phyloP scores from a whole-genome alignment of 768 basidiomycete species.

The Antrodiella citrinella region DNA sequence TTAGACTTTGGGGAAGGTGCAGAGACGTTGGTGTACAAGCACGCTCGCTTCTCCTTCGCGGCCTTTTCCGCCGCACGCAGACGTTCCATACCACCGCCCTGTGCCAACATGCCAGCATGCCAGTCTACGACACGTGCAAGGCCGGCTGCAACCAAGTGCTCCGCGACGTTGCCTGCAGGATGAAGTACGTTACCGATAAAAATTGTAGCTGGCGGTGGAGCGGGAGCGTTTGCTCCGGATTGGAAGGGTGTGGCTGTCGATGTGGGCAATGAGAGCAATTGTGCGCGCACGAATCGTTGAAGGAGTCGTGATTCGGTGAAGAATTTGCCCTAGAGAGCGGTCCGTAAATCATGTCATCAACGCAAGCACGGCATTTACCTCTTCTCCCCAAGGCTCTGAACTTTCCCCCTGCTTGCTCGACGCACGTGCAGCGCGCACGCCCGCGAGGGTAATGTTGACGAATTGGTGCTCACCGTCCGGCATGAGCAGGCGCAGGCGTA shows the following conservation, averaged over 20 bases:
- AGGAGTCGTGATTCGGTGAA: slow-evolving; percentile 87
- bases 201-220: slow-evolving; percentile 65
- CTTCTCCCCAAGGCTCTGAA: slow-evolving; percentile 83
- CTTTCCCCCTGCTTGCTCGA: slow-evolving; percentile 67
- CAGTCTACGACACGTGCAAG: slow-evolving; percentile 92
- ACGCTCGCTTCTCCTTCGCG: slow-evolving; percentile 69
- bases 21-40: slow-evolving; percentile 57
- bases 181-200: slow-evolving; percentile 91
- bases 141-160: slow-evolving; percentile 76
- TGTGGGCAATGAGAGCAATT: slow-evolving; percentile 73
- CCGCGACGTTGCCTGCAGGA: slow-evolving; percentile 91
- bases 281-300: slow-evolving; percentile 69
- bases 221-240: slow-evolving; percentile 38
- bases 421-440: slow-evolving; percentile 66
- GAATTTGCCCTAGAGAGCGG: slow-evolving; percentile 63
- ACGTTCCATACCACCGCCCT: slow-evolving; percentile 77
- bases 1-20: slow-evolving; percentile 40
- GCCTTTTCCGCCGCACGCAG: slow-evolving; percentile 75
- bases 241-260: slow-evolving; percentile 79
- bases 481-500: slow-evolving; percentile 83
- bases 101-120: slow-evolving; percentile 93
- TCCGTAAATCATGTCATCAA: slow-evolving; percentile 3
- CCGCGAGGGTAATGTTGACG: slow-evolving; percentile 77
- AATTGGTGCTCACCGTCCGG: slow-evolving; percentile 88
- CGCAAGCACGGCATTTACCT: slow-evolving; percentile 39